phyloP scores from a whole-genome alignment of 2,329 filamentous ascomycete species.

The Dryadomyces quercus-mongolicae region DNA sequence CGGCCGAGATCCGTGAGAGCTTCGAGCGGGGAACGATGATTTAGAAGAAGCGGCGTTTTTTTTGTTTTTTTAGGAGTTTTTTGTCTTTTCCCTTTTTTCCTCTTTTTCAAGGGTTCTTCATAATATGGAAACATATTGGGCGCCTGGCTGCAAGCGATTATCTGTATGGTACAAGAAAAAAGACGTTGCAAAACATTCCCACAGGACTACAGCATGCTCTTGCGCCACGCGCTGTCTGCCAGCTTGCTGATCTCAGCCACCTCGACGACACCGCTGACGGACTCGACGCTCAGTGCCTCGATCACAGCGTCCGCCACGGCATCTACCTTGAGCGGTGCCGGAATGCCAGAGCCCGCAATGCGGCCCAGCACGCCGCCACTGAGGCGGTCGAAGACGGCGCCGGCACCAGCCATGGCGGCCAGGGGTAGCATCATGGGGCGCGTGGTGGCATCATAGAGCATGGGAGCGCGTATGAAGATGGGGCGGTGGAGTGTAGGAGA shows the following conservation, averaged over 20 bases:
- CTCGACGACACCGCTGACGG: constrained; percentile 63
- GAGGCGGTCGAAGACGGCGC: constrained; percentile 63
- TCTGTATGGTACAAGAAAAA: background rate
- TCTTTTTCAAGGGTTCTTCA: no score
- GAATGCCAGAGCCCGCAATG: constrained; percentile 71
- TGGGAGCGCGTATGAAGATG: constrained; percentile 73
- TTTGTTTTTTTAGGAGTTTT: background rate
- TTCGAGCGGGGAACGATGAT: constrained; percentile 90
- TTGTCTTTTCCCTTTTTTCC: background rate
- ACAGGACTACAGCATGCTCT: constrained; percentile 59
- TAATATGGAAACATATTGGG: no score
- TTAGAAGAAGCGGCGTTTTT: background rate
- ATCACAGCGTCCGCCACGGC: constrained; percentile 80
- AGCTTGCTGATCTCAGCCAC: constrained; percentile 69
- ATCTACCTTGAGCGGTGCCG: constrained; percentile 72
- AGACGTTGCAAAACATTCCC: background rate
- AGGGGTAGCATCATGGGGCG: constrained; percentile 74
- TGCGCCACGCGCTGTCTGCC: constrained; percentile 76
- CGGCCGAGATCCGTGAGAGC: constrained; percentile 88
- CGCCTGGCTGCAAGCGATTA: background rate
- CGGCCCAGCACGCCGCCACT: constrained; percentile 66
- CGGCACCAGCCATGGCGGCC: constrained; percentile 64
- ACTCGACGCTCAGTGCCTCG: constrained; percentile 68
- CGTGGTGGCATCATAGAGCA: constrained; percentile 75
- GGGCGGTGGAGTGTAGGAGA: constrained; percentile 52